Conservation (phyloP, 495 filamentous ascomycete species). For the Trichocladium uniseriatum region DNA sequence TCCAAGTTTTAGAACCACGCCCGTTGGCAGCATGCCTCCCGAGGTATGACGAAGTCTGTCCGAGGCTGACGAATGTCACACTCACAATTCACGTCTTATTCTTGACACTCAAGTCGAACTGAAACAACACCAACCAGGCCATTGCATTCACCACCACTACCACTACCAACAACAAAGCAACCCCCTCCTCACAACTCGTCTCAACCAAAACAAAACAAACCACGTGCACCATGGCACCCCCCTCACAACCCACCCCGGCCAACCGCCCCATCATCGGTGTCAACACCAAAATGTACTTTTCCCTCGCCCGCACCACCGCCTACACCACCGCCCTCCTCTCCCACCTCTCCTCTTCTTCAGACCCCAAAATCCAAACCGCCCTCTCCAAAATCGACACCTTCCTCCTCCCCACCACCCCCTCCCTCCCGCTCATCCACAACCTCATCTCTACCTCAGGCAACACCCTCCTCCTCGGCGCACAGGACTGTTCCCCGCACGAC, state of each 20-base stretch:
- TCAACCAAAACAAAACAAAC: no score
- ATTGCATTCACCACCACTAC: no score
- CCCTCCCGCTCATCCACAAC: conserved; percentile 47
- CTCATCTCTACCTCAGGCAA: conserved; percentile 40
- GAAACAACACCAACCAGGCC: no score
- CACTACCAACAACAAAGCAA: no score
- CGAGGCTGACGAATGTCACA: no score
- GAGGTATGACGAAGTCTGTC: no score
- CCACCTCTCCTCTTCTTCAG: conserved; percentile 21
- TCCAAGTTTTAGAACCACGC: no score
- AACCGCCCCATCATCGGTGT: conserved; percentile 66
- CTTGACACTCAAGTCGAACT: no score
- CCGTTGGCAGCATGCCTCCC: no score
- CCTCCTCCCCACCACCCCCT: conserved; percentile 67
- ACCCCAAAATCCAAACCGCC: conserved; percentile 23
- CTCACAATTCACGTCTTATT: no score
- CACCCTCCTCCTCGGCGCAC: conserved; percentile 60
- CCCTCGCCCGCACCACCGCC: conserved; percentile 48
- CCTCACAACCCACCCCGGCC: conserved; percentile 1
- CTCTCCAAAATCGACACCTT: conserved; percentile 43
- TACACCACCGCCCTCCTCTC: conserved; percentile 53
- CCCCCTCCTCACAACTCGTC: no score
- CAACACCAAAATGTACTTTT: conserved; percentile 80
- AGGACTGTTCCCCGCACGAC: conserved; percentile 61
- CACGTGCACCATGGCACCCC: conserved; percentile 18